These are phyloP conservation scores for Calonectria fujianensis DNA, from an alignment of 2,329 filamentous ascomycete species.

Conservation along the genomic window DNA sequence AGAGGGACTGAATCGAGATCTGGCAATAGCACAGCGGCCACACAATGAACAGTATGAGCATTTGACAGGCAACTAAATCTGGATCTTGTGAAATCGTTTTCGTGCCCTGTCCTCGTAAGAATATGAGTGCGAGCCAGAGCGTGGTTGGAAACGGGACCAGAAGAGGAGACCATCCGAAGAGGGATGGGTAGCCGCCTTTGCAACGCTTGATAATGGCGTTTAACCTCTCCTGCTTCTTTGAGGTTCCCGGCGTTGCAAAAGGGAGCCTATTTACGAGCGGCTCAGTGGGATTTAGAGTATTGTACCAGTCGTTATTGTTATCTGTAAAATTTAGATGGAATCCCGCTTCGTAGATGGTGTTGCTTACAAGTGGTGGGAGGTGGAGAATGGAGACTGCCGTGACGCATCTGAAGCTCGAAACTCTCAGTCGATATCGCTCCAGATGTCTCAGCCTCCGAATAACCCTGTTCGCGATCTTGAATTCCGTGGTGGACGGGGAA, in stretches of 20 bases:
- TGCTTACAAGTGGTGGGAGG: background rate
- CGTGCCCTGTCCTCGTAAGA: background rate
- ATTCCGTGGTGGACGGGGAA: background rate
- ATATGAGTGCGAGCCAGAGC: conserved; percentile 7
- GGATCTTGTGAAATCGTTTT: background rate
- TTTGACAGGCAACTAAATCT: background rate
- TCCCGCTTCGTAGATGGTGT: accelerated
- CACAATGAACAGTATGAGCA: background rate
- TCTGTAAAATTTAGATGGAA: background rate
- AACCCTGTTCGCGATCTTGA: background rate
- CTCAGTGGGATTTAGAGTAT: background rate
- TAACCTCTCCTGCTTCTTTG: background rate
- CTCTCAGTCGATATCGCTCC: background rate
- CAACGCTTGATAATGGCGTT: background rate
- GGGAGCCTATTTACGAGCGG: background rate
- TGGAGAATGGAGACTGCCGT: too few relatives aligned
- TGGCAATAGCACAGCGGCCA: conserved; percentile 18
- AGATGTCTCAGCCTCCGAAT: background rate
- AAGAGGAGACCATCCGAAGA: conserved; percentile 10
- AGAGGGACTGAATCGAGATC: conserved; percentile 14
- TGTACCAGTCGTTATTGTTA: background rate
- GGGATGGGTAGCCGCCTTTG: background rate
- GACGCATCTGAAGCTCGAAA: background rate
- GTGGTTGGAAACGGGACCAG: conserved; percentile 8
- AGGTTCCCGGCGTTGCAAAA: background rate